These are phyloP conservation scores for Dichotomocladium elegans DNA, from an alignment of 371 early-diverging fungal genomes.

Conservation along the genomic window DNA sequence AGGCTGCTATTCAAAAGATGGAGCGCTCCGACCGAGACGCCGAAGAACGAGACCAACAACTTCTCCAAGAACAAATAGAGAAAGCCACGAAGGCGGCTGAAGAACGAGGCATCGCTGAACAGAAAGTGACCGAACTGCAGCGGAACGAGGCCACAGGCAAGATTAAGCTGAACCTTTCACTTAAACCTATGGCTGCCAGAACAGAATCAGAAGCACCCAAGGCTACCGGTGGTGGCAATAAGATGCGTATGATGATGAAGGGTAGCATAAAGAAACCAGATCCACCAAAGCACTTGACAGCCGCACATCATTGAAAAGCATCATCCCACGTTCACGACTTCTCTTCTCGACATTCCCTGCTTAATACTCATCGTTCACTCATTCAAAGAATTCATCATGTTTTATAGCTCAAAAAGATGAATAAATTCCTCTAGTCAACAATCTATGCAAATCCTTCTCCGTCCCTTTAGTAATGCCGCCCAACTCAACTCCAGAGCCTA, in stretches of 20 bases:
- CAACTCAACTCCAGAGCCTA: too few species aligned
- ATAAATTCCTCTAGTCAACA: too few species aligned
- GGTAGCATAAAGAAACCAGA: conserved; percentile 31
- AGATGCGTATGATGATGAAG: conserved; percentile 37
- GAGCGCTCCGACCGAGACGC: conserved; percentile 78
- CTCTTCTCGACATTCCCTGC: too few species aligned
- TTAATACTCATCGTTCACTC: too few species aligned
- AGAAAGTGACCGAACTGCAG: conserved; percentile 60
- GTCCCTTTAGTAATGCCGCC: too few species aligned
- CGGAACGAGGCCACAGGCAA: conserved; percentile 41
- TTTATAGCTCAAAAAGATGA: too few species aligned
- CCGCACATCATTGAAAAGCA: neutral
- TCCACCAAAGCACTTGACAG: conserved; percentile 7
- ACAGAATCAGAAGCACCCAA: conserved; percentile 11
- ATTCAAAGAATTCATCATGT: too few species aligned
- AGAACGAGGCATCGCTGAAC: conserved; percentile 32
- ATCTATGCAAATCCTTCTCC: too few species aligned
- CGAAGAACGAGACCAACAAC: conserved; percentile 76
- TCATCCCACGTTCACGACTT: neutral
- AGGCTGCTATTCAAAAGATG: conserved; percentile 83
- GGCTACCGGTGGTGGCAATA: conserved; percentile 3
- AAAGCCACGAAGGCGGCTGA: conserved; percentile 59
- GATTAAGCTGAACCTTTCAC: conserved; percentile 32
- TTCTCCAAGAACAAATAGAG: conserved; percentile 81
- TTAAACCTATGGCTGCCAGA: conserved; percentile 20